Conservation (phyloP, 2,329 filamentous ascomycete species). For the Sporothrix protearum region DNA sequence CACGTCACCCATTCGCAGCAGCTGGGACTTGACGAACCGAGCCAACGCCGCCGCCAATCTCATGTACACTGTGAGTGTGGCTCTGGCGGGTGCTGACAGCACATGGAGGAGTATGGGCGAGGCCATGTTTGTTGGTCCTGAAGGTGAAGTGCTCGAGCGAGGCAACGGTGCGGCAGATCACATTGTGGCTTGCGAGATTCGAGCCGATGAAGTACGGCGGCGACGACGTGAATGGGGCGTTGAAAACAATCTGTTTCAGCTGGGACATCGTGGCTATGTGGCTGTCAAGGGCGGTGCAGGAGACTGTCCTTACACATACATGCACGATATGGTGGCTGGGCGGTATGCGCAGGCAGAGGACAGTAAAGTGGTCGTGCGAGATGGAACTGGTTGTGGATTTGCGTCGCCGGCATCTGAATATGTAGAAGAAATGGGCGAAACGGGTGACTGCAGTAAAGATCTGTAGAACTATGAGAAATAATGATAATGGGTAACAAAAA, state of each 20-base stretch:
- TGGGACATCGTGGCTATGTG: slow-evolving; percentile 19
- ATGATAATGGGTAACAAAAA: not conserved
- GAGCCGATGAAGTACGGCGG: slow-evolving; percentile 15
- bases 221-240: slow-evolving; percentile 19
- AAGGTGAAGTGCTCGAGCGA: slow-evolving; percentile 20
- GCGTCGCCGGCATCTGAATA: not conserved
- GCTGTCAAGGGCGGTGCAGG: slow-evolving; percentile 14
- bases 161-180: slow-evolving; percentile 18
- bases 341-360: slow-evolving; percentile 16
- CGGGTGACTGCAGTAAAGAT: too few relatives aligned
- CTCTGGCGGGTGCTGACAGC: slow-evolving; percentile 15
- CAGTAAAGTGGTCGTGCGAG: slow-evolving; percentile 4
- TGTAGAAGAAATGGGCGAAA: not conserved
- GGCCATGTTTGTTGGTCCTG: slow-evolving; percentile 19
- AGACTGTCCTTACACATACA: slow-evolving; percentile 21
- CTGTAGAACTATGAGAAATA: not conserved
- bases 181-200: slow-evolving; percentile 19
- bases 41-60: slow-evolving; percentile 18
- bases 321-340: slow-evolving; percentile 11
- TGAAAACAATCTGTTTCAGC: slow-evolving; percentile 23
- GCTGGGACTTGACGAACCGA: slow-evolving; percentile 21
- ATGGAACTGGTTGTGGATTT: slow-evolving; percentile 15
- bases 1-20: slow-evolving; percentile 19
- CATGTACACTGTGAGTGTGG: slow-evolving; percentile 22
- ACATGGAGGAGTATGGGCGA: slow-evolving; percentile 24